A percentile compares a stretch with the other conserved stretches of the same genome.
Conservation (phyloP, 768 basidiomycete genomes). For the Collybiopsis luxurians region DNA sequence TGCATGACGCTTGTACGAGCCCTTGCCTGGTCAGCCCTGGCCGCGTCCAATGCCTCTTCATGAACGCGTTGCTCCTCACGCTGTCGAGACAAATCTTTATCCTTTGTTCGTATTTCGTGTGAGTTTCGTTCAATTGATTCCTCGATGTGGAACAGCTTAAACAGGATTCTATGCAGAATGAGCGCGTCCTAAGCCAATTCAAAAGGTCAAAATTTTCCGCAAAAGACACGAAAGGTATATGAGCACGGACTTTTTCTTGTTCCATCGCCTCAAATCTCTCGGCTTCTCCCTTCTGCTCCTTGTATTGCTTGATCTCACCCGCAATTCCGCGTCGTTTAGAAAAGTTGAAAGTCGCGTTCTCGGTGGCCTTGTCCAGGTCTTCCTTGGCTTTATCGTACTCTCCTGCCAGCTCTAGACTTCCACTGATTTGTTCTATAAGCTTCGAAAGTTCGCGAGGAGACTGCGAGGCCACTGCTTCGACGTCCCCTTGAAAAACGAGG, state of each 20-base stretch:
- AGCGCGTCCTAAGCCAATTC: slow-evolving; percentile 63
- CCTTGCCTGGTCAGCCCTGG: slow-evolving; percentile 78
- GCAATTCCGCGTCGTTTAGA: slow-evolving; percentile 91
- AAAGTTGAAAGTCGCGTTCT: slow-evolving; percentile 93
- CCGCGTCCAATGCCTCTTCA: slow-evolving; percentile 69
- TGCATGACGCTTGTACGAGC: slow-evolving; percentile 73
- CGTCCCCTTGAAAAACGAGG: slow-evolving; percentile 98
- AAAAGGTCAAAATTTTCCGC: slow-evolving; percentile 4
- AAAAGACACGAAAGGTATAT: neutral
- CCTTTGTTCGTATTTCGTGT: slow-evolving; percentile 67
- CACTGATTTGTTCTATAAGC: slow-evolving; percentile 94
- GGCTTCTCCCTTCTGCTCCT: slow-evolving; percentile 94
- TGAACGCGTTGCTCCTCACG: slow-evolving; percentile 67
- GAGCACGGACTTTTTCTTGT: slow-evolving; percentile 62
- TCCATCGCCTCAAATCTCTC: slow-evolving; percentile 80
- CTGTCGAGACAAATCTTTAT: slow-evolving; percentile 65
- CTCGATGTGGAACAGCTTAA: slow-evolving; percentile 89
- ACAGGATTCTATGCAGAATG: slow-evolving; percentile 78
- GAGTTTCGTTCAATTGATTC: slow-evolving; percentile 74
- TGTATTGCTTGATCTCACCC: slow-evolving; percentile 95
- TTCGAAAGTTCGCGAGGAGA: slow-evolving; percentile 85
- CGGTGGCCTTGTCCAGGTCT: slow-evolving; percentile 86
- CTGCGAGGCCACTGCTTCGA: slow-evolving; percentile 96
- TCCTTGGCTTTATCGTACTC: slow-evolving; percentile 91
- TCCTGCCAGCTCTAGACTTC: slow-evolving; percentile 82